Conservation (phyloP, 1,139 yeast species). For the Zygosaccharomyces sapae region DNA sequence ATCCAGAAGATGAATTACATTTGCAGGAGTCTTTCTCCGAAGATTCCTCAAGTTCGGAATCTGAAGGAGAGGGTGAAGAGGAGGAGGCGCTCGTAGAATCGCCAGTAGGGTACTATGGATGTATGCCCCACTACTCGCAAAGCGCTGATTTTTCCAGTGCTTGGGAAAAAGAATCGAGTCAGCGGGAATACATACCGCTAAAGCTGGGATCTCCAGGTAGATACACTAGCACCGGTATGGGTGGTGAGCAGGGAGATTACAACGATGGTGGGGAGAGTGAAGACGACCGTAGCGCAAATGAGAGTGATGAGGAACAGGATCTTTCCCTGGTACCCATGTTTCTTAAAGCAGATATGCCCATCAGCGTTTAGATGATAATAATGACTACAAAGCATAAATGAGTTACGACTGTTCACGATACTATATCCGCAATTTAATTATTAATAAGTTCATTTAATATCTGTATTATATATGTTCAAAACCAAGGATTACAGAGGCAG, state of each 20-base stretch:
- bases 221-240: not conserved
- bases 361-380: not conserved
- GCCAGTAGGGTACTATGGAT: constrained; percentile 8
- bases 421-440: not conserved
- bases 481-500: too few species aligned
- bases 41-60: not conserved
- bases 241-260: not conserved
- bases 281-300: constrained; percentile 8
- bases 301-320: constrained; percentile 13
- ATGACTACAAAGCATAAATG: constrained; percentile 1
- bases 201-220: not conserved
- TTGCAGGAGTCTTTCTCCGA: not conserved
- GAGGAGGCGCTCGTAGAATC: constrained; percentile 3
- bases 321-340: constrained; percentile 11
- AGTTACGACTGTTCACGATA: constrained; percentile 3
- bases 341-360: constrained; percentile 1
- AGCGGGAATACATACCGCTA: constrained; percentile 2
- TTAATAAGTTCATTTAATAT: too few species aligned
- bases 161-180: constrained; percentile 3
- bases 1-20: constrained; percentile 8
- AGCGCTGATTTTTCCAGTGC: constrained; percentile 1
- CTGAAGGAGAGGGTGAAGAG: not conserved
- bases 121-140: constrained; percentile 5
- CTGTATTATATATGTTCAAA: too few species aligned
- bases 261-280: constrained; percentile 8